phyloP scores from a whole-genome alignment of 1,139 yeast genomes.

The Candida neerlandica region DNA sequence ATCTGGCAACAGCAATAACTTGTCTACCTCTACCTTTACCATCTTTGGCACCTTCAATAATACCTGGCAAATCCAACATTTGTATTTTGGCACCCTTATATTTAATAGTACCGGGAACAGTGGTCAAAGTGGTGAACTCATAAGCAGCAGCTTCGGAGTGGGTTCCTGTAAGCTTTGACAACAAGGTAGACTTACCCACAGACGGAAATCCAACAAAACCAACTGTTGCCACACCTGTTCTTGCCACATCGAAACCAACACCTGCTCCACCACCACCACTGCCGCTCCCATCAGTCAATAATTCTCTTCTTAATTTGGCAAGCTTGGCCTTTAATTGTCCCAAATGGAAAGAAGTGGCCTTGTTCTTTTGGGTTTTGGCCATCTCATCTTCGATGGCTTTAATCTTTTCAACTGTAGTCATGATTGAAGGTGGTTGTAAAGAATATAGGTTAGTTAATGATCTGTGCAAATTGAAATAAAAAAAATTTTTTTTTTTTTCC shows the following conservation, averaged over 20 bases:
- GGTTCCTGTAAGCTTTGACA: conserved; percentile 89
- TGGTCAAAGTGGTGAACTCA: conserved; percentile 95
- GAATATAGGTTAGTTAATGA: not conserved
- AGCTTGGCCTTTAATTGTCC: conserved; percentile 96
- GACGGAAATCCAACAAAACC: conserved; percentile 99
- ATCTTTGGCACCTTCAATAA: conserved; percentile 98
- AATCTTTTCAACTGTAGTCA: conserved; percentile 88
- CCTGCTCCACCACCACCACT: conserved; percentile 77
- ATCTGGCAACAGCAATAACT: conserved; percentile 97
- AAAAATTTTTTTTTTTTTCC: conserved; percentile 5
- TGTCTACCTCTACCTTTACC: conserved; percentile 99
- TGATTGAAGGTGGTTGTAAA: conserved; percentile 18
- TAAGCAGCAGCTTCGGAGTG: conserved; percentile 97
- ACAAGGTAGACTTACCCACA: conserved; percentile 91
- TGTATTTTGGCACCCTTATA: conserved; percentile 97
- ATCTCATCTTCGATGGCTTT: conserved; percentile 92
- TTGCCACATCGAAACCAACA: conserved; percentile 93
- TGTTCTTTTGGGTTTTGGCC: conserved; percentile 95
- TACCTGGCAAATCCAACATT: conserved; percentile 98
- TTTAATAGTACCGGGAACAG: conserved; percentile 95
- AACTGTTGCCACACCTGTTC: conserved; percentile 96
- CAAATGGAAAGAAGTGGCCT: conserved; percentile 93
- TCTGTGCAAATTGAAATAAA: not conserved
- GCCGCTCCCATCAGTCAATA: conserved; percentile 75
- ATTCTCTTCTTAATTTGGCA: conserved; percentile 91